Base-by-base conservation (phyloP, 2,329 filamentous ascomycete genomes). In the Aspergillus aculeatinus region DNA sequence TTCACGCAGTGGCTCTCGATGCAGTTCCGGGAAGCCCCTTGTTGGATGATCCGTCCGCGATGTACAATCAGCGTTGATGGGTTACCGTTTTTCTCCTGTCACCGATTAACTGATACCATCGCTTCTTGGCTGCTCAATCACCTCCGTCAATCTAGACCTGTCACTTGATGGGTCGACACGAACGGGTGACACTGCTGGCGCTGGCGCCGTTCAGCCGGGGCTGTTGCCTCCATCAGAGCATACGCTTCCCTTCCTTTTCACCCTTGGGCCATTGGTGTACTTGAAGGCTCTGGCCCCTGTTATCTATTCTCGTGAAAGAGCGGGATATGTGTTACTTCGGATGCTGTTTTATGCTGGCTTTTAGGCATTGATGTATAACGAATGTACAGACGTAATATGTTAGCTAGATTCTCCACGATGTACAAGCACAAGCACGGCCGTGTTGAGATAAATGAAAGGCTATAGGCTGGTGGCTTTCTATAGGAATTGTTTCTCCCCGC, bases 1-100 rank as follows among this genome's bases (percentile, higher is more conserved):
- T 98, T 63, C 95, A 98, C 74, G 88, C 91, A 5, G 94, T 91
- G 25, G 91, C 93, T 1, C 77, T 98, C 49, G 91, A 96, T 74
- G 85, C 85, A 12, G 85, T 93, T 27, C 74, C 74, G 19, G 76
- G 74, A 5, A 79, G 73, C 59, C 73, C 75, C 21, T 60, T 75
- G 14, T 55, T 73, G n/a, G 71, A 72, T 51, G 67, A 72, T 55
- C 63, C 70, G 25, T 55, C 64, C 2, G 27, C 63, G 11, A 60
- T 63, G 25, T 59, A 53, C 11, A 14, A 35, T 16, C 44, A 57
- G 29, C 23, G 33, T 27, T 55, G 44, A 55, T 14, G 29, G 27
- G 19, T 35, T 11, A 25, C 21, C 19, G 11, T 29, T 29, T 35
- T 33, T 14, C 14, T 42, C n/a, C 14, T 42, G 33, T 35, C 33